Conservation (phyloP, 1,284 basidiomycete genomes). For the Puccinia novopanici region DNA sequence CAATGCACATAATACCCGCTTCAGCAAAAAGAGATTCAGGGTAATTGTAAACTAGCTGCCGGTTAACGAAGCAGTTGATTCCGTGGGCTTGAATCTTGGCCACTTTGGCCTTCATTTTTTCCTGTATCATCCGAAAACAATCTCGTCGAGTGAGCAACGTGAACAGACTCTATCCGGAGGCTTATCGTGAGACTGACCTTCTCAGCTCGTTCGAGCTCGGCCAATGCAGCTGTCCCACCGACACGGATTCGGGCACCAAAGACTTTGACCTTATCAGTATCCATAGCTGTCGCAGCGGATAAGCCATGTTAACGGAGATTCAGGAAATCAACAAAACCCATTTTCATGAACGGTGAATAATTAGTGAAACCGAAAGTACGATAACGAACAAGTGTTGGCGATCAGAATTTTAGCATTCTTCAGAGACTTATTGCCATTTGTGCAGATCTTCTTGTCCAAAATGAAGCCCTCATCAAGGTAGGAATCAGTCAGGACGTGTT, state of each 20-base stretch:
- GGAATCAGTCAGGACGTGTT: constrained; percentile 95
- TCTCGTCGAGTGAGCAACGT: not conserved
- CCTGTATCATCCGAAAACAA: constrained; percentile 63
- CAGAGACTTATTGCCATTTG: constrained; percentile 90
- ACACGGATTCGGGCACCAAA: constrained; percentile 96
- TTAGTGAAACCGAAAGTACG: not conserved
- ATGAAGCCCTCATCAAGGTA: constrained; percentile 99
- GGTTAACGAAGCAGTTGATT: constrained; percentile 97
- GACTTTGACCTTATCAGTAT: constrained; percentile 99
- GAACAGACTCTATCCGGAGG: not conserved
- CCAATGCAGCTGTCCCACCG: constrained; percentile 91
- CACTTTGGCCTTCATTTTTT: constrained; percentile 99
- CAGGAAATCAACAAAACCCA: not conserved
- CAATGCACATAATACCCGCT: constrained; percentile 91
- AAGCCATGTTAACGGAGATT: not conserved
- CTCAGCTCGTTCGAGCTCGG: constrained; percentile 95
- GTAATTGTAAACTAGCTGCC: constrained; percentile 99
- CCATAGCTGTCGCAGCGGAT: constrained; percentile 73
- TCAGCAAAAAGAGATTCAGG: constrained; percentile 92
- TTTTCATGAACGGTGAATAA: not conserved
- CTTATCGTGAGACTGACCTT: constrained; percentile 62
- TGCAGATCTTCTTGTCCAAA: constrained; percentile 92
- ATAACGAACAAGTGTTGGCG: constrained; percentile 83
- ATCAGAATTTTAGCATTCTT: constrained; percentile 96
- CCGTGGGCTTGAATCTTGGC: constrained; percentile 91